phyloP scores from a whole-genome alignment of 1,139 yeast genomes.

The Kurtzmaniella natalensis region DNA sequence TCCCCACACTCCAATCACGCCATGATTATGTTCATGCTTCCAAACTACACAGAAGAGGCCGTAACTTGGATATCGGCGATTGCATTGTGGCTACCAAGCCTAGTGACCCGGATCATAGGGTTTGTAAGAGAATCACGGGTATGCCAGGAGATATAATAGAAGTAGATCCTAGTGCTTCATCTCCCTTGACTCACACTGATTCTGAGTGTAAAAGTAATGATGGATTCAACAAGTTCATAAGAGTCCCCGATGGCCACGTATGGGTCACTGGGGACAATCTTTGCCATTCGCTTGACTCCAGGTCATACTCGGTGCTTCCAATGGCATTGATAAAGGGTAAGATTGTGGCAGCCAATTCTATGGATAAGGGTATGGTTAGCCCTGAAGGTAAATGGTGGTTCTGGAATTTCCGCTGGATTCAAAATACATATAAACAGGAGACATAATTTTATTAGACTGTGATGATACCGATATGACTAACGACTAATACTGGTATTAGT shows the following conservation, averaged over 20 bases:
- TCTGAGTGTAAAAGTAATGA: constrained; percentile 29
- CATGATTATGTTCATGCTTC: constrained; percentile 80
- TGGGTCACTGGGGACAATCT: constrained; percentile 97
- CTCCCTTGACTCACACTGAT: constrained; percentile 42
- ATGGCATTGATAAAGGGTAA: constrained; percentile 85
- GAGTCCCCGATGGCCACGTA: constrained; percentile 85
- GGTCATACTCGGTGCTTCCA: constrained; percentile 85
- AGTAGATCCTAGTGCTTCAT: constrained; percentile 71
- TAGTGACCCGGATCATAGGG: constrained; percentile 79
- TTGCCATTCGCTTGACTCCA: constrained; percentile 82
- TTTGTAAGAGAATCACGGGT: constrained; percentile 90
- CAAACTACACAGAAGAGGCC: constrained; percentile 56
- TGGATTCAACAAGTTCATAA: constrained; percentile 55
- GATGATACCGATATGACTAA: too few relatives aligned
- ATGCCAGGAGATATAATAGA: constrained; percentile 90
- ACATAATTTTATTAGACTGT: too few relatives aligned
- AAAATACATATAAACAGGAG: constrained; percentile 34
- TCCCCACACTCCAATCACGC: constrained; percentile 75
- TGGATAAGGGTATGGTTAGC: constrained; percentile 29
- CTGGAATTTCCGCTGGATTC: constrained; percentile 53
- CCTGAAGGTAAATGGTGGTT: constrained; percentile 31
- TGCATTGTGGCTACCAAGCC: constrained; percentile 87
- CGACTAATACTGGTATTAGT: too few relatives aligned
- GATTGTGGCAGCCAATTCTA: constrained; percentile 62
- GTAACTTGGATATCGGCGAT: constrained; percentile 72